These are phyloP conservation scores for Backusella psychrophila DNA, from an alignment of 192 early-diverging fungal genomes.

Conservation along the genomic window DNA sequence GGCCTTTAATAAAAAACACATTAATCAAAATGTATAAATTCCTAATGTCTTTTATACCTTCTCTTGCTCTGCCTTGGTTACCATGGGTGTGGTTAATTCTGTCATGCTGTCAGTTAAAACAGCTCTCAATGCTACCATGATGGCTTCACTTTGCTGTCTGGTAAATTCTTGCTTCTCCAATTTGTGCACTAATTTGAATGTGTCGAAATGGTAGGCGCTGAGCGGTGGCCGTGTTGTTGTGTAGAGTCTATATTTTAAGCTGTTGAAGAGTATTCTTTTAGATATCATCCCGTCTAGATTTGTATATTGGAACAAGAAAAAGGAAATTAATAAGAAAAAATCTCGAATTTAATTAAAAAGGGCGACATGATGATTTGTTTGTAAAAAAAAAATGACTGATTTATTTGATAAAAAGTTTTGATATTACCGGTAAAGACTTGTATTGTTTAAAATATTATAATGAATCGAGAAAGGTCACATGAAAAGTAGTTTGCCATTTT, in stretches of 20 bases:
- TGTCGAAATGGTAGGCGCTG: slow-evolving; percentile 71
- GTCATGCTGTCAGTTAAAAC: slow-evolving; percentile 73
- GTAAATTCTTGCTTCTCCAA: slow-evolving; percentile 72
- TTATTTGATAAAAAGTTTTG: too few relatives aligned
- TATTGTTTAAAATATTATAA: too few relatives aligned
- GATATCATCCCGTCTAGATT: neutral
- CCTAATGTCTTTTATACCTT: slow-evolving; percentile 41
- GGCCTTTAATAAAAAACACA: slow-evolving; percentile 36
- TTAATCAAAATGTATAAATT: neutral
- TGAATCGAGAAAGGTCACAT: too few relatives aligned
- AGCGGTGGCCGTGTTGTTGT: neutral
- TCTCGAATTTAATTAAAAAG: too few relatives aligned
- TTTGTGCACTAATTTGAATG: slow-evolving; percentile 69
- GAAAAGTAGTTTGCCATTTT: too few relatives aligned
- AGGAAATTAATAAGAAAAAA: neutral
- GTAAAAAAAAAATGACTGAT: too few relatives aligned
- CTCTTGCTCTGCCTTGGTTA: slow-evolving; percentile 81
- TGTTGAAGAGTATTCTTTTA: neutral
- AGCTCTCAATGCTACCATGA: slow-evolving; percentile 69
- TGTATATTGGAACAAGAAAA: neutral
- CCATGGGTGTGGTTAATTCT: slow-evolving; percentile 62
- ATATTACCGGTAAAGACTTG: too few relatives aligned
- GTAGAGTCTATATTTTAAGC: neutral
- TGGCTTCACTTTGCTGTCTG: slow-evolving; percentile 67
- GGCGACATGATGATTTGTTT: too few relatives aligned